Percentiles rank a stretch among this genome's conserved stretches.
phyloP scores from a whole-genome alignment of 1,284 basidiomycete species.

The Ganoderma multipileum region DNA sequence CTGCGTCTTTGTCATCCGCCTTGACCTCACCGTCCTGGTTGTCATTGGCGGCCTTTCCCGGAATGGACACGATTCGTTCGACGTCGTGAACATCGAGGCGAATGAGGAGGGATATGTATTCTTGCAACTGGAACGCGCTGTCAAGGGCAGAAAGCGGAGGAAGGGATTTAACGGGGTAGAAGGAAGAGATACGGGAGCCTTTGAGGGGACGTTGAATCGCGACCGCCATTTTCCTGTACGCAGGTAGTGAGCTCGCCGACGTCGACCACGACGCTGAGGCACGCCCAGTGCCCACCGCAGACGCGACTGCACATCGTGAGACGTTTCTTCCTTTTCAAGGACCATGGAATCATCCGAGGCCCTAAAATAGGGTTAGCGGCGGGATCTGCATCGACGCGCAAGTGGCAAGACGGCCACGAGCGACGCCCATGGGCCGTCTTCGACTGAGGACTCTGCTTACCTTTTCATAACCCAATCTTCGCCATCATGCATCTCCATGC shows the following conservation, averaged over 20 bases:
- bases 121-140: constrained; percentile 94
- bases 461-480: not conserved
- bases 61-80: constrained; percentile 80
- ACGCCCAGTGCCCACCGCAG: not conserved
- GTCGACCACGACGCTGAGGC: constrained; percentile 5
- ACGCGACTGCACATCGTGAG: not conserved
- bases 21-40: constrained; percentile 46
- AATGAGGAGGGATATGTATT: constrained; percentile 91
- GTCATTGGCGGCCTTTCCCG: constrained; percentile 49
- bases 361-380: constrained; percentile 1
- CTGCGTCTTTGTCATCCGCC: constrained; percentile 47
- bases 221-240: constrained; percentile 37
- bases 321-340: constrained; percentile 1
- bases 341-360: not conserved
- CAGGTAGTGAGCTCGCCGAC: constrained; percentile 14
- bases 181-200: constrained; percentile 77
- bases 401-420: too few species aligned
- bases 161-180: constrained; percentile 74
- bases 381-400: too few species aligned
- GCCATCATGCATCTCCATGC: not conserved
- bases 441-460: too few species aligned
- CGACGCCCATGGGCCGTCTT: too few species aligned
- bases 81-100: constrained; percentile 89
- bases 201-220: constrained; percentile 69
- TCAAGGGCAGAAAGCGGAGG: constrained; percentile 77